These are phyloP conservation scores for Arxiozyma telluris DNA, from an alignment of 1,139 yeast genomes.

Conservation along the genomic window DNA sequence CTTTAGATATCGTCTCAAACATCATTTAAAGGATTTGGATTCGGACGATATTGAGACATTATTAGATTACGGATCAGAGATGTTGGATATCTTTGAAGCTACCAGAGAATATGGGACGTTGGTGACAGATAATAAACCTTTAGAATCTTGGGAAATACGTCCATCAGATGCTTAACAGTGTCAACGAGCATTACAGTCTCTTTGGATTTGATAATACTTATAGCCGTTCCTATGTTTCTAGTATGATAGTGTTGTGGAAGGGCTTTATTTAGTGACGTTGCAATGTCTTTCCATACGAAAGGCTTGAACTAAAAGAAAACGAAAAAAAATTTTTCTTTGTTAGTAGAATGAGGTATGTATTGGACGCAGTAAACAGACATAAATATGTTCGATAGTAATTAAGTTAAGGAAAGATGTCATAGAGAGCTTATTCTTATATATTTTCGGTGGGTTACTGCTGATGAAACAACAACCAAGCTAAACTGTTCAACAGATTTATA, in stretches of 20 bases:
- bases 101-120: constrained; percentile 48
- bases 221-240: too few relatives aligned
- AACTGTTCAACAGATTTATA: not conserved
- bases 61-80: constrained; percentile 30
- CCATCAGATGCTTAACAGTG: not conserved
- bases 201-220: too few relatives aligned
- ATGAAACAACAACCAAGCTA: not conserved
- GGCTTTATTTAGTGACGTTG: too few relatives aligned
- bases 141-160: constrained; percentile 22
- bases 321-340: too few relatives aligned
- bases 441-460: too few relatives aligned
- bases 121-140: constrained; percentile 25
- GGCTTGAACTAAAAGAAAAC: not conserved
- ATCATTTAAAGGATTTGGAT: constrained; percentile 10
- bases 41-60: not conserved
- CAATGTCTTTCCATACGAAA: not conserved
- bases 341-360: not conserved
- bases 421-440: too few relatives aligned
- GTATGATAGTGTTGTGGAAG: too few relatives aligned
- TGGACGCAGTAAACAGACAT: not conserved
- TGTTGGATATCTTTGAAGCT: constrained; percentile 38
- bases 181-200: not conserved
- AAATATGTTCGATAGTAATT: not conserved
- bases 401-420: too few relatives aligned
- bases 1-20: constrained; percentile 1